phyloP scores from a whole-genome alignment of 139 green algal species.

The Chlorella sp. region DNA sequence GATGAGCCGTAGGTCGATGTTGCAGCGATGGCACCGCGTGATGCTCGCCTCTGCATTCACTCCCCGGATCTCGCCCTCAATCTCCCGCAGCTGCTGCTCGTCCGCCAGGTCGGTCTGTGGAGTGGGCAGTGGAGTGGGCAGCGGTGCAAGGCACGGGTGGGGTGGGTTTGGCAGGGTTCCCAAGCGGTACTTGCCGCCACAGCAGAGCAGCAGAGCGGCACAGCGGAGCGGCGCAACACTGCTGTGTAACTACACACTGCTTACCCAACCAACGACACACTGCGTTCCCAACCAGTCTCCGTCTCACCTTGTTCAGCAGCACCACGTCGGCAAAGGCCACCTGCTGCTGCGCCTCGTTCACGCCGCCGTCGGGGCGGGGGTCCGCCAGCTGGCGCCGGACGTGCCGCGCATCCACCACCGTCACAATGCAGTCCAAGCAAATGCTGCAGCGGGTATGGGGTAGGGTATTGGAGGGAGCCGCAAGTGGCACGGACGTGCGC shows the following conservation, averaged over 20 bases:
- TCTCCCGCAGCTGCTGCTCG: constrained; percentile 49
- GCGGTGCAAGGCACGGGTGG: background rate
- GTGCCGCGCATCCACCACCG: constrained; percentile 85
- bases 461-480: too few relatives aligned
- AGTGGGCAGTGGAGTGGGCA: background rate
- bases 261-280: too few relatives aligned
- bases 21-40: constrained; percentile 61
- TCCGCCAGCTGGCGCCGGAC: constrained; percentile 71
- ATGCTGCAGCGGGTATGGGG: constrained; percentile 48
- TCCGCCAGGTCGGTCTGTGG: constrained; percentile 74
- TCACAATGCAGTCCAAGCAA: constrained; percentile 85
- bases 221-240: too few relatives aligned
- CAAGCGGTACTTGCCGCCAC: too few relatives aligned
- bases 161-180: background rate
- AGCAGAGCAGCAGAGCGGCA: too few relatives aligned
- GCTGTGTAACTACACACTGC: too few relatives aligned
- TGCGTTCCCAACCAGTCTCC: too few relatives aligned
- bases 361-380: constrained; percentile 40
- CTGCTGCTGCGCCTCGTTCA: constrained; percentile 88
- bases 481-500: too few relatives aligned
- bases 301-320: constrained; percentile 86
- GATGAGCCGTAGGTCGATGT: constrained; percentile 69
- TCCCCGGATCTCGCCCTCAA: constrained; percentile 53
- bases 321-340: constrained; percentile 88
- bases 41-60: constrained; percentile 79